phyloP scores from a whole-genome alignment of 1,284 basidiomycete genomes.

The Lignosus rhinocerotis region DNA sequence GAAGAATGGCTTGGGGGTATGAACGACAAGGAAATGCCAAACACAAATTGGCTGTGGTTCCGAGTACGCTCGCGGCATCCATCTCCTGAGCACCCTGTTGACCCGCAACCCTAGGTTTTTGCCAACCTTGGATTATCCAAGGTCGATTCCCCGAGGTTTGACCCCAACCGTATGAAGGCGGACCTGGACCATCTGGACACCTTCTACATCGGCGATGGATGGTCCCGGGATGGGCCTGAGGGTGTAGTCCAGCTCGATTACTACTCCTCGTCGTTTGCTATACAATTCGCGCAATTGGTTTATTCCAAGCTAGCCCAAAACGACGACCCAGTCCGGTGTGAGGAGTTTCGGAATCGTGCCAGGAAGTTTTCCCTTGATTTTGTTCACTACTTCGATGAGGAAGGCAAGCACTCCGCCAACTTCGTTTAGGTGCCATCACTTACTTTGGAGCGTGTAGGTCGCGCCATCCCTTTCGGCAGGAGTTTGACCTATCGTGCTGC shows the following conservation, averaged over 20 bases:
- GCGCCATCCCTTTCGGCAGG: constrained; percentile 75
- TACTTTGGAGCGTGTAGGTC: constrained; percentile 42
- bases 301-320: constrained; percentile 69
- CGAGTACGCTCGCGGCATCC: constrained; percentile 42
- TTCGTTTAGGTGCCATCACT: neutral
- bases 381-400: constrained; percentile 72
- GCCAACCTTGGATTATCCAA: constrained; percentile 73
- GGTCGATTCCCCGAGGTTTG: constrained; percentile 59
- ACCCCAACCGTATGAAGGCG: constrained; percentile 63
- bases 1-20: constrained; percentile 72
- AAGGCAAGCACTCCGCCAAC: constrained; percentile 41
- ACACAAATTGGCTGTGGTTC: constrained; percentile 85
- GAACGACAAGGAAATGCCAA: constrained; percentile 74
- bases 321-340: constrained; percentile 64
- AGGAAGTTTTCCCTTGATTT: constrained; percentile 68
- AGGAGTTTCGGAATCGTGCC: constrained; percentile 65
- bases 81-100: neutral
- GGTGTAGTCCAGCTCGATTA: constrained; percentile 80
- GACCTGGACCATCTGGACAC: constrained; percentile 80
- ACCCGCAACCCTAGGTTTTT: constrained; percentile 51
- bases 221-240: constrained; percentile 77
- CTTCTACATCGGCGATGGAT: constrained; percentile 76
- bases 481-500: constrained; percentile 80
- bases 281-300: constrained; percentile 72
- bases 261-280: constrained; percentile 79